Percentiles rank a stretch among this genome's conserved stretches.
These are phyloP conservation scores for Colletotrichum camelliae DNA, from an alignment of 2,329 filamentous ascomycete genomes.

Conservation along the genomic window DNA sequence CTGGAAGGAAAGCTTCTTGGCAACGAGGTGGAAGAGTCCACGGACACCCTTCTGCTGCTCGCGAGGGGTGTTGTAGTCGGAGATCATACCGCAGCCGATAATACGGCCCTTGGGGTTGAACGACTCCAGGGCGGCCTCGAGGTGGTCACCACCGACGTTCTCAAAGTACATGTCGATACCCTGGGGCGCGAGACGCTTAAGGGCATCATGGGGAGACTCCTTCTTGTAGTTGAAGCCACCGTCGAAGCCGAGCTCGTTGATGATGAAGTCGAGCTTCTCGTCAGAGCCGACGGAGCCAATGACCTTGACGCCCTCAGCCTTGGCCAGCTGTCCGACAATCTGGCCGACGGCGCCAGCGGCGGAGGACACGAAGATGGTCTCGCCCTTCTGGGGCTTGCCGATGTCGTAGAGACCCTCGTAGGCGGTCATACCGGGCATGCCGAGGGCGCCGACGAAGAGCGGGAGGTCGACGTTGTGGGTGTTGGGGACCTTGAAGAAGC, in stretches of 20 bases:
- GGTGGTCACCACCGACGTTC: slow-evolving; percentile 58
- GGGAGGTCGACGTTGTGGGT: slow-evolving; percentile 69
- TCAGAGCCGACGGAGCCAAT: slow-evolving; percentile 82
- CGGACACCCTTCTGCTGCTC: slow-evolving; percentile 68
- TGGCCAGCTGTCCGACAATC: slow-evolving; percentile 82
- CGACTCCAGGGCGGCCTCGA: slow-evolving; percentile 48
- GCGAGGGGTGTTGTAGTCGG: slow-evolving; percentile 70
- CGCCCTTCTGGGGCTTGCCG: slow-evolving; percentile 66
- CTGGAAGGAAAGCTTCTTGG: slow-evolving; percentile 72
- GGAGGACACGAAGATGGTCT: slow-evolving; percentile 82
- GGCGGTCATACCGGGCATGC: slow-evolving; percentile 67
- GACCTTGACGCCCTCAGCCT: slow-evolving; percentile 79
- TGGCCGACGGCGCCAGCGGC: slow-evolving; percentile 84
- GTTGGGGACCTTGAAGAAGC: slow-evolving; percentile 60
- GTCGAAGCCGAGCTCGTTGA: slow-evolving; percentile 56
- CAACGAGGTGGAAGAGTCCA: slow-evolving; percentile 69
- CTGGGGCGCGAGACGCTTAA: slow-evolving; percentile 73
- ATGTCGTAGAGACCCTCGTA: slow-evolving; percentile 73
- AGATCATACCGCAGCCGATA: slow-evolving; percentile 72
- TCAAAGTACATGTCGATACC: slow-evolving; percentile 75
- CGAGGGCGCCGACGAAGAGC: slow-evolving; percentile 75
- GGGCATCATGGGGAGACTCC: slow-evolving; percentile 71
- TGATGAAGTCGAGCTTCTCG: slow-evolving; percentile 75
- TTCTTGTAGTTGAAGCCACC: slow-evolving; percentile 88
- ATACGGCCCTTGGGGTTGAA: slow-evolving; percentile 71